A percentile compares a stretch with the other conserved stretches of the same genome.
Evolutionary conservation across 169 alveolate species (phyloP).

Genomic region (Babesia sp.): DNA sequence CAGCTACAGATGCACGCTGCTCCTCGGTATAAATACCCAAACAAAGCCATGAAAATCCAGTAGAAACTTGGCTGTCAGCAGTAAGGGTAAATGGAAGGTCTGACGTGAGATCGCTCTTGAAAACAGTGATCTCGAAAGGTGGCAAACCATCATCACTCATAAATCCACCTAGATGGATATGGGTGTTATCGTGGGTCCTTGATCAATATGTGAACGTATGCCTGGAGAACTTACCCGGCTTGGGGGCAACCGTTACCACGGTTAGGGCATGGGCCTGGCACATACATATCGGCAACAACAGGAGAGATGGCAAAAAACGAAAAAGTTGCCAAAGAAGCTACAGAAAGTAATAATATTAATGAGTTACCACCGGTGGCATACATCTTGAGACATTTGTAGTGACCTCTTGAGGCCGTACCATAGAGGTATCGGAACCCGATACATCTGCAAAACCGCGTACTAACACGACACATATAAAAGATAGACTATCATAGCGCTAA

Average conservation of each 20-base stretch:
- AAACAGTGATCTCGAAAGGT: slow-evolving; percentile 27
- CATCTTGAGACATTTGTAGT: not conserved
- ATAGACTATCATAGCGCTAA: no score
- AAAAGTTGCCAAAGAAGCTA: not conserved
- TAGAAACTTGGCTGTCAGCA: slow-evolving; percentile 53
- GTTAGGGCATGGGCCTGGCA: not conserved
- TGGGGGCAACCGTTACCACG: not conserved
- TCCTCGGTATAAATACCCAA: slow-evolving; percentile 24
- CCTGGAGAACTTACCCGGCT: not conserved
- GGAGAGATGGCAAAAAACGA: no score
- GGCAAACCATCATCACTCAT: not conserved
- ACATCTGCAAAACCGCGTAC: no score
- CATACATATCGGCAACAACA: not conserved
- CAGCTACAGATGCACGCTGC: not conserved
- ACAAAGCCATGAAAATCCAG: slow-evolving; percentile 56
- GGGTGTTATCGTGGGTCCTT: not conserved
- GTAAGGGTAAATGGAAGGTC: slow-evolving; percentile 9
- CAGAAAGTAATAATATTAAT: not conserved
- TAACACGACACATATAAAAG: no score
- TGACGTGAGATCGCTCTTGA: slow-evolving; percentile 15
- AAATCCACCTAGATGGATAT: slow-evolving; percentile 14
- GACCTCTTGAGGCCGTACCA: no score
- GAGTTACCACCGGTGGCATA: not conserved
- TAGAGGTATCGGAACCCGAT: no score
- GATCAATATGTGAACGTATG: not conserved